Percentiles rank a stretch among this genome's conserved stretches.
These are phyloP conservation scores for Trichoderma sp. DNA, from an alignment of 2,329 filamentous ascomycete species.

Conservation along the genomic window DNA sequence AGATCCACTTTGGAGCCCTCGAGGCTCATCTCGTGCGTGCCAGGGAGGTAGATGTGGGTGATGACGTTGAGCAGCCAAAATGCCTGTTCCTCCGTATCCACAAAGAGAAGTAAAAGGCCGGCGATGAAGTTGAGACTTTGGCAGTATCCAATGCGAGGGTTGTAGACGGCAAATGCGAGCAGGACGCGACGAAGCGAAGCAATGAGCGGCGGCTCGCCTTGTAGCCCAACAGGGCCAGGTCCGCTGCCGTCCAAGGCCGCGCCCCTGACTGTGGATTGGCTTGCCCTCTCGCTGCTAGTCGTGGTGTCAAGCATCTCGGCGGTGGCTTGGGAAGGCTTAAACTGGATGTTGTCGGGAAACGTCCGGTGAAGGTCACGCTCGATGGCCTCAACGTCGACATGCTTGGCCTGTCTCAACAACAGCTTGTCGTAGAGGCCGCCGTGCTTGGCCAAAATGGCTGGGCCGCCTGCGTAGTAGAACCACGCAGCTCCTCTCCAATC, in stretches of 20 bases:
- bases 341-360: constrained; percentile 90
- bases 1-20: constrained; percentile 94
- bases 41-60: constrained; percentile 83
- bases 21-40: constrained; percentile 86
- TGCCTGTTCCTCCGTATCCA: constrained; percentile 83
- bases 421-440: constrained; percentile 76
- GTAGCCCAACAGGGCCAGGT: constrained; percentile 40
- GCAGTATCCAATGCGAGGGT: constrained; percentile 90
- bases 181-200: constrained; percentile 81
- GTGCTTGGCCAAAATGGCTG: constrained; percentile 74
- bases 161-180: constrained; percentile 87
- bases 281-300: constrained; percentile 41
- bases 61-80: constrained; percentile 95
- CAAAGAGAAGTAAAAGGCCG: constrained; percentile 84
- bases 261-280: constrained; percentile 44
- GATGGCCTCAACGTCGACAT: constrained; percentile 83
- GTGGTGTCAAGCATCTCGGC: constrained; percentile 38
- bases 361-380: constrained; percentile 92
- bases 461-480: constrained; percentile 95
- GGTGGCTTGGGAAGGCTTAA: constrained; percentile 64
- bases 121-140: constrained; percentile 95
- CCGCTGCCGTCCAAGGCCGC: constrained; percentile 43
- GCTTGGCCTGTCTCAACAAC: constrained; percentile 65
- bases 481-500: constrained; percentile 95
- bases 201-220: constrained; percentile 75